Evolutionary conservation across 495 filamentous ascomycete species (phyloP), one percentile per base, ranked within the genome.

Genomic region (Lasiosphaeriaceae sp.): DNA sequence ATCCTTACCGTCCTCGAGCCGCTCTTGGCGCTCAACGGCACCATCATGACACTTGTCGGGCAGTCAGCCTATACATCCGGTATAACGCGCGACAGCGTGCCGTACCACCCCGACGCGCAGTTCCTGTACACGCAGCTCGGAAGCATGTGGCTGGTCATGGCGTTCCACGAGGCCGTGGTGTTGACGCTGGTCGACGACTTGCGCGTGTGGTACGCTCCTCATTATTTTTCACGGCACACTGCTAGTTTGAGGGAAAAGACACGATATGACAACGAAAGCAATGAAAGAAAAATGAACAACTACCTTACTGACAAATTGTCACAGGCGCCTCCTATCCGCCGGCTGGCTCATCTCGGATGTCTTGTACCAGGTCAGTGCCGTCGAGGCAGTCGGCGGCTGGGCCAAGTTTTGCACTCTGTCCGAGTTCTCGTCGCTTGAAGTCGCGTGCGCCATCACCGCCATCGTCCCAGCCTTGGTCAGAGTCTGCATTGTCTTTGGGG

Each of bases 1-100:
- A 77, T 81, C 64, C 82, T 85, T 69, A 79, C 84, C 50, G 66
- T 68, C 56, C 67, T 85, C 59, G 84, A 87, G 66, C 84, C 84
- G n/a, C 47, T 83, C 50, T 72, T 49, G 21, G 63, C 63, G 21
- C 14, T 62, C 47, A 61, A 48, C 47, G 56, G 60, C 48, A 57
- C 51, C 52, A 23, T 56, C 59, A 73, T 85, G 20, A 57, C 62
- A 9, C 66, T 84, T 49, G 80, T 77, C 21, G 58, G 77, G 54
- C 63, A 71, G 5, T 35, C 67, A 14, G 64, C 67, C 35, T 74
- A 76, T 43, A 65, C 72, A 11, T 46, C 53, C 14, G 41, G 29
- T 31, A 58, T 69, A 50, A 64, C 62, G 16, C 66, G 62, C 29
- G 26, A 43, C 19, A 52, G 52, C 23, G 56, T 54, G 4, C 12